These are phyloP conservation scores for Helicostylum pulchrum DNA, from an alignment of 192 early-diverging fungal genomes.

Conservation along the genomic window DNA sequence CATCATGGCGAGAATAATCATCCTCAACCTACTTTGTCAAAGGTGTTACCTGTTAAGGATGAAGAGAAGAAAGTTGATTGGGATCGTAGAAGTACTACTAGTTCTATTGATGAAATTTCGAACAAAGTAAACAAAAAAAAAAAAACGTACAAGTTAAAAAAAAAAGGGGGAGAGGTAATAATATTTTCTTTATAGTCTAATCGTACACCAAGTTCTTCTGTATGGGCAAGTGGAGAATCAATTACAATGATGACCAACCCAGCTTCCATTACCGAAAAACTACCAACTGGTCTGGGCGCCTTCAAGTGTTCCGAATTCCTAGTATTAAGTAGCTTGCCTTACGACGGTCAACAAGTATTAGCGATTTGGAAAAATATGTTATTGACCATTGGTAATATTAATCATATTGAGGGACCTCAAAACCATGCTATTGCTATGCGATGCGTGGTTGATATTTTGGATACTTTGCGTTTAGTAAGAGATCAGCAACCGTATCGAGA, in stretches of 20 bases:
- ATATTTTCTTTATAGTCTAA: constrained; percentile 30
- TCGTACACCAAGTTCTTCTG: constrained; percentile 34
- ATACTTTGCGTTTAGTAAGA: constrained; percentile 52
- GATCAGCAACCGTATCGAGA: constrained; percentile 53
- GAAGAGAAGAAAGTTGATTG: constrained; percentile 13
- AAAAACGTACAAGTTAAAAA: not conserved
- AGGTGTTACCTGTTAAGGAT: not conserved
- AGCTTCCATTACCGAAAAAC: constrained; percentile 42
- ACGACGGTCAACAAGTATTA: constrained; percentile 41
- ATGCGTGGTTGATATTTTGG: constrained; percentile 66
- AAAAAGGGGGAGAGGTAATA: not conserved
- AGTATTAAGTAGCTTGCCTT: constrained; percentile 44
- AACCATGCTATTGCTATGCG: constrained; percentile 63
- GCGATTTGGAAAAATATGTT: constrained; percentile 78
- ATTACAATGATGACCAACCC: constrained; percentile 15
- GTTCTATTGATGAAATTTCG: constrained; percentile 15
- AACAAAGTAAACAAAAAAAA: constrained; percentile 15
- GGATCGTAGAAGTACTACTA: constrained; percentile 30
- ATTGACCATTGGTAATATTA: constrained; percentile 71
- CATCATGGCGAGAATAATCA: constrained; percentile 6
- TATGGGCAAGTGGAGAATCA: constrained; percentile 16
- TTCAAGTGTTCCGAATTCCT: constrained; percentile 58
- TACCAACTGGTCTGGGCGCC: constrained; percentile 42
- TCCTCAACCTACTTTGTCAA: not conserved
- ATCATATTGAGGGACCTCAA: constrained; percentile 59